Conservation (phyloP, 345 rosid species). For the Gossypium arboreum region DNA sequence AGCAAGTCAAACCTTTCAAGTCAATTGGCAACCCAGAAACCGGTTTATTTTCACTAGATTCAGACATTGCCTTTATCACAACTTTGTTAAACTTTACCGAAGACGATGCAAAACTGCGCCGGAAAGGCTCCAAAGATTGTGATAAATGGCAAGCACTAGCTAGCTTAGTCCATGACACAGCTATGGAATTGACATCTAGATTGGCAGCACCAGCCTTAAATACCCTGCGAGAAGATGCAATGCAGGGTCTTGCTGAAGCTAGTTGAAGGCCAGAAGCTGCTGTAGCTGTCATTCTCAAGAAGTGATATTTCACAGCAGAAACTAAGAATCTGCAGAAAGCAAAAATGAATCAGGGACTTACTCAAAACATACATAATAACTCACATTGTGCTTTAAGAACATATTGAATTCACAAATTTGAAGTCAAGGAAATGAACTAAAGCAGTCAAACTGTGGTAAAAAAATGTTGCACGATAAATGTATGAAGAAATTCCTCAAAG, state of each 20-base stretch:
- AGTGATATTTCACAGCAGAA: conserved; percentile 10
- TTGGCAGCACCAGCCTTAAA: conserved; percentile 35
- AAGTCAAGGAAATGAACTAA: neutral
- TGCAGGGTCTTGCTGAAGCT: conserved; percentile 33
- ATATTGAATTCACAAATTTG: neutral
- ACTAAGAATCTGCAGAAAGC: neutral
- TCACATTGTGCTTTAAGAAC: neutral
- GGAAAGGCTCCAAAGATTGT: conserved; percentile 40
- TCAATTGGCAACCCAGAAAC: conserved; percentile 70
- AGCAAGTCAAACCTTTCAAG: conserved; percentile 56
- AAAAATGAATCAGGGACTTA: neutral
- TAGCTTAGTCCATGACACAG: conserved; percentile 49
- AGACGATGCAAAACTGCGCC: conserved; percentile 28
- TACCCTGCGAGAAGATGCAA: conserved; percentile 29
- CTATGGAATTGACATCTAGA: conserved; percentile 34
- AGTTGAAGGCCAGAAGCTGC: conserved; percentile 31
- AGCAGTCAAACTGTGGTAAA: neutral
- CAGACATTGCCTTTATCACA: conserved; percentile 59
- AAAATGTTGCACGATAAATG: neutral
- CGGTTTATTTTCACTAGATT: conserved; percentile 45
- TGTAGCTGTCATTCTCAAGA: conserved; percentile 35
- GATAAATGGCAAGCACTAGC: conserved; percentile 48
- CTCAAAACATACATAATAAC: neutral
- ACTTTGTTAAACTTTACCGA: conserved; percentile 32
- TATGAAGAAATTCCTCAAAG: neutral